A percentile compares a stretch with the other conserved stretches of the same genome.
Conservation (phyloP, 1,284 basidiomycete genomes). For the Leucoagaricus sp. region DNA sequence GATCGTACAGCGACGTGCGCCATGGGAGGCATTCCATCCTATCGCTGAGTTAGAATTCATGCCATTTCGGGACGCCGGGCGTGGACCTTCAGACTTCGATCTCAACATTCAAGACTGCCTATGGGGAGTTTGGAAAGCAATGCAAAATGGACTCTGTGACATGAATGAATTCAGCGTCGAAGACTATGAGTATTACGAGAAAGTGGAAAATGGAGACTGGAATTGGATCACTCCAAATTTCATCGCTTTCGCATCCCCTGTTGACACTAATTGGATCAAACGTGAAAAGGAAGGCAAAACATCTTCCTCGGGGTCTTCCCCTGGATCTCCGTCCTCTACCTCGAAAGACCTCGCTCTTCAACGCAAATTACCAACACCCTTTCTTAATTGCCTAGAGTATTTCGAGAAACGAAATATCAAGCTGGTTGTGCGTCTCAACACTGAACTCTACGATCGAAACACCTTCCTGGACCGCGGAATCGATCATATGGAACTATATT, state of each 20-base stretch:
- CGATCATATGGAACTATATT: conserved; percentile 91
- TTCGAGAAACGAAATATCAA: conserved; percentile 88
- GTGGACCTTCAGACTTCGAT: conserved; percentile 91
- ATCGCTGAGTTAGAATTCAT: conserved; percentile 90
- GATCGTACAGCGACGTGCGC: conserved; percentile 90
- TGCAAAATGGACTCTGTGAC: conserved; percentile 86
- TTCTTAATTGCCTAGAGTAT: conserved; percentile 88
- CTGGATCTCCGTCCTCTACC: neutral
- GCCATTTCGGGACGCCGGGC: conserved; percentile 96
- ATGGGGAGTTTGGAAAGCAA: conserved; percentile 95
- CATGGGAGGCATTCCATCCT: conserved; percentile 94
- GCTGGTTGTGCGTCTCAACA: conserved; percentile 94
- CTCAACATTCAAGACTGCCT: conserved; percentile 92
- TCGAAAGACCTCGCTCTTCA: conserved; percentile 58
- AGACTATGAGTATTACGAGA: conserved; percentile 93
- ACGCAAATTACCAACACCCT: conserved; percentile 75
- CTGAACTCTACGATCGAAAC: conserved; percentile 87
- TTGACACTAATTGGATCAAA: conserved; percentile 79
- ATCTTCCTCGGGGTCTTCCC: conserved; percentile 34
- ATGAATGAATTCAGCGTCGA: conserved; percentile 90
- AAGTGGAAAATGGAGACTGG: conserved; percentile 97
- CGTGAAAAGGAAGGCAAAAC: conserved; percentile 51
- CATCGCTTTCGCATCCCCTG: conserved; percentile 95
- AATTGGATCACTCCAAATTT: conserved; percentile 94
- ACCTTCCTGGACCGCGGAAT: conserved; percentile 89